phyloP scores from a whole-genome alignment of 306 rosid genomes.

The Vicia faba region DNA sequence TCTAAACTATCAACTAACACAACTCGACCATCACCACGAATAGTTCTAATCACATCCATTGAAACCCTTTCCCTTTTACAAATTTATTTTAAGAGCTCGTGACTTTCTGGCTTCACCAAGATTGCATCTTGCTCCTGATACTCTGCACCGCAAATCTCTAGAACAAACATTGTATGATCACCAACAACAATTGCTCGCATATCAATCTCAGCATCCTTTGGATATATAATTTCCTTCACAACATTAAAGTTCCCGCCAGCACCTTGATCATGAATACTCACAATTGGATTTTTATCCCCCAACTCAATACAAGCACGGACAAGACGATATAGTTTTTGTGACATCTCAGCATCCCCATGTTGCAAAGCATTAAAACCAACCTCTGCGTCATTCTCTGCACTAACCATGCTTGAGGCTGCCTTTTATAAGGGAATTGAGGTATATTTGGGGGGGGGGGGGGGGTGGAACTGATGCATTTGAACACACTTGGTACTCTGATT shows the following conservation, averaged over 20 bases:
- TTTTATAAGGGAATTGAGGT: too few species aligned
- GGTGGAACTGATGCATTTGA: too few species aligned
- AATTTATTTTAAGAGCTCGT: constrained; percentile 60
- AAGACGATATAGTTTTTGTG: constrained; percentile 86
- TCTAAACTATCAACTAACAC: constrained; percentile 74
- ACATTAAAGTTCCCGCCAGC: constrained; percentile 97
- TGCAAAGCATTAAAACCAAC: constrained; percentile 97
- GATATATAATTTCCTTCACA: constrained; percentile 86
- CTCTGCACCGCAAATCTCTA: constrained; percentile 98
- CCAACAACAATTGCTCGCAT: constrained; percentile 77
- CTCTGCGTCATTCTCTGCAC: constrained; percentile 93
- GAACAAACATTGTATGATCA: constrained; percentile 85
- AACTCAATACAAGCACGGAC: constrained; percentile 94
- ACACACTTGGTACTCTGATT: too few species aligned
- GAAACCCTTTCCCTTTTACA: constrained; percentile 81
- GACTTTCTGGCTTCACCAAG: constrained; percentile 23
- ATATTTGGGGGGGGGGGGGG: too few species aligned
- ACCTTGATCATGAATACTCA: constrained; percentile 94
- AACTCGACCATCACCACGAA: constrained; percentile 73
- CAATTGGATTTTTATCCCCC: constrained; percentile 84
- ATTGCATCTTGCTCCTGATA: constrained; percentile 94
- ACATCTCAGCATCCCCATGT: constrained; percentile 98
- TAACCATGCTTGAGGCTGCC: constrained; percentile 96
- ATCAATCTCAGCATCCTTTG: constrained; percentile 80
- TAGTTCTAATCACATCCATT: constrained; percentile 89